Base-by-base conservation (phyloP, 2,329 filamentous ascomycete genomes). In the Fusarium acutatum region DNA sequence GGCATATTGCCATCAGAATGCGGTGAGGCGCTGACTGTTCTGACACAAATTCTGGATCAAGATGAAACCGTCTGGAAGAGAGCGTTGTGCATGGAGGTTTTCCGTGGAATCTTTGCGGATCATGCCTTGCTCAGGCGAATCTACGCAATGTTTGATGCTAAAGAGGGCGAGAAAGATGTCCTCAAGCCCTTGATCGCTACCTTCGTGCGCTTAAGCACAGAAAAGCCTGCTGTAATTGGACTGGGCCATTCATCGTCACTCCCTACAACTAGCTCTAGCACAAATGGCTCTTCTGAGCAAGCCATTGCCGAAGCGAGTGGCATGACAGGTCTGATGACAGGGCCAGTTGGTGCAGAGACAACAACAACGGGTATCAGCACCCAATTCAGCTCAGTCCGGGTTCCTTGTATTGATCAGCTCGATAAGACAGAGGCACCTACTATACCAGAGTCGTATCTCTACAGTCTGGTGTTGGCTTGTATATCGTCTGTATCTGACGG, bases 371-470 rank as follows among this genome's bases (percentile, higher is more conserved):
- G 94, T 14, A 95, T 99, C 78, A 97, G 95, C 82, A 91, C 89
- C 7, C 93, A 97, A 78, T 98, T 95, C 95, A 99, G 96, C 81
- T 89, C 92, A 18, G 89, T 97, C 69, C 90, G 94, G 56, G 93
- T 95, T 17, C 92, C 95, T 10, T 97, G 94, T 79, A 94, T 98
- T 69, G 96, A 99, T 77, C 94, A 97, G 73, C 89, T 98, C 26
- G 96, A 99, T 83, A 99, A 98, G 81, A 89, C 91, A 0, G 95
- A 97, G 53, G 89, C 96, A 1, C 95, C 96, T 8, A 77, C 86
- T 1, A 89, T 97, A 28, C 96, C 96, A 0, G 96, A 98, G 69
- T 97, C 96, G 0, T 99, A 99, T 78, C 88, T 97, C 13, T 98
- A 98, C 82, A 94, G 93, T 71, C 86, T 99, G 53, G 93, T 96